A percentile compares a stretch with the other conserved stretches of the same genome.
Evolutionary conservation across 805 yeast genomes (phyloP).

Genomic region (Zygosaccharomyces rouxii): DNA sequence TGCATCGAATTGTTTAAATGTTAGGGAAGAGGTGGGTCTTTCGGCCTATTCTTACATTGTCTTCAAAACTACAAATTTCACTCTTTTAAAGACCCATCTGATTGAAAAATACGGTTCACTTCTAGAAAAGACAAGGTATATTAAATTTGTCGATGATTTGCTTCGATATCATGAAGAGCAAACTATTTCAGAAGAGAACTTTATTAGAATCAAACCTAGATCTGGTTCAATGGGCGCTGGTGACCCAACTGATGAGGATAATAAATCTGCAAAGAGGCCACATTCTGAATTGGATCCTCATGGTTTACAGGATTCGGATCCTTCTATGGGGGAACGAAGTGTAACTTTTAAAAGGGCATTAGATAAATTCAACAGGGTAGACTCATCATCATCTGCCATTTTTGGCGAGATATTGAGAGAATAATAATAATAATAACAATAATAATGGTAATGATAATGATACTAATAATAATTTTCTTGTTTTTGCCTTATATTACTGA

Average conservation of each 20-base stretch:
- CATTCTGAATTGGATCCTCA: constrained; percentile 15
- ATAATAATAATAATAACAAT: not conserved
- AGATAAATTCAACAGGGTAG: constrained; percentile 19
- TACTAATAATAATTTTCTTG: not conserved
- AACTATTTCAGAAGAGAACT: constrained; percentile 3
- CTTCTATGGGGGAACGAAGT: constrained; percentile 12
- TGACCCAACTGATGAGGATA: constrained; percentile 8
- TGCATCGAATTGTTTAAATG: constrained; percentile 21
- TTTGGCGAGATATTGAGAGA: constrained; percentile 15
- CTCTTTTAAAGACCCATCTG: constrained; percentile 30
- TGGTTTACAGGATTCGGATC: constrained; percentile 19
- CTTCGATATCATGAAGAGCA: constrained; percentile 22
- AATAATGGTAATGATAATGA: not conserved
- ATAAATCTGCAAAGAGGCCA: constrained; percentile 8
- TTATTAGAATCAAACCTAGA: not conserved
- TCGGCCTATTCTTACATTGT: constrained; percentile 19
- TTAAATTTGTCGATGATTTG: constrained; percentile 33
- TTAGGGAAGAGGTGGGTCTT: constrained; percentile 9
- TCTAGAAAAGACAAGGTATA: constrained; percentile 32
- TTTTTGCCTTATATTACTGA: not conserved
- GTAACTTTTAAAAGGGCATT: constrained; percentile 16
- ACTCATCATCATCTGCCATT: constrained; percentile 16
- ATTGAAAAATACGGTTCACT: constrained; percentile 29
- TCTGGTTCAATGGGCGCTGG: not conserved
- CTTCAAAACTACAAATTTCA: constrained; percentile 24